Evolutionary conservation across 345 rosid genomes (phyloP), one percentile per base, ranked within the genome.

Genomic region (Hypericum androsaemum): DNA sequence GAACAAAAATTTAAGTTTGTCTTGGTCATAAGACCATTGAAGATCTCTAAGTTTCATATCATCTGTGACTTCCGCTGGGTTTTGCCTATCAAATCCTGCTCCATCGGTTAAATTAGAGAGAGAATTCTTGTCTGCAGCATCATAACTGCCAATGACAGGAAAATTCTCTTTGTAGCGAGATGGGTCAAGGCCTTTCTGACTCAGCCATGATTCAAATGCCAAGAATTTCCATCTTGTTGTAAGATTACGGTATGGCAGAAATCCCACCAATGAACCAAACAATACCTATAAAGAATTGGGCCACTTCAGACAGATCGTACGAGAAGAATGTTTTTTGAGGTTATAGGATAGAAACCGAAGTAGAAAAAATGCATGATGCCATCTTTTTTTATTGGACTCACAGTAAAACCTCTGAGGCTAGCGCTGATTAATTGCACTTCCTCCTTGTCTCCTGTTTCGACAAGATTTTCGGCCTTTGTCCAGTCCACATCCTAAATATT

Each of bases 161-260:
- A 79, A 67, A 61, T 71, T 75, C 67, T 83, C 82, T 75, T 68
- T 75, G 71, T 83, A 83, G 51, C 51, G 50, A 37, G 86, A 78
- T 65, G 95, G 98, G 53, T 88, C 94, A 52, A 92, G 69, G 50
- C 96, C 98, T 56, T 84, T 92, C 71, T 68, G 75, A 61, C 83
- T 72, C 79, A 88, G 60, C 98, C 98, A 92, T 67, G 96, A 75
- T 63, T 92, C 98, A 65, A 92, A 85, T 40, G 95, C 94, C 48
- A 84, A 65, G 72, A 88, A 92, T 64, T 88, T 88, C 88, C 83
- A 80, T 62, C 65, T 88, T 63, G 85, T 72, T 51, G 77, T 75
- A 39, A 92, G 94, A 70, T 83, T 78, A 39, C 94, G 84, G 64
- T 81, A 88, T 38, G 96, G 98, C 61, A 92, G 71, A 77, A 82